Base-by-base conservation (phyloP, 2,329 filamentous ascomycete genomes). In the Furcasterigmium furcatum region DNA sequence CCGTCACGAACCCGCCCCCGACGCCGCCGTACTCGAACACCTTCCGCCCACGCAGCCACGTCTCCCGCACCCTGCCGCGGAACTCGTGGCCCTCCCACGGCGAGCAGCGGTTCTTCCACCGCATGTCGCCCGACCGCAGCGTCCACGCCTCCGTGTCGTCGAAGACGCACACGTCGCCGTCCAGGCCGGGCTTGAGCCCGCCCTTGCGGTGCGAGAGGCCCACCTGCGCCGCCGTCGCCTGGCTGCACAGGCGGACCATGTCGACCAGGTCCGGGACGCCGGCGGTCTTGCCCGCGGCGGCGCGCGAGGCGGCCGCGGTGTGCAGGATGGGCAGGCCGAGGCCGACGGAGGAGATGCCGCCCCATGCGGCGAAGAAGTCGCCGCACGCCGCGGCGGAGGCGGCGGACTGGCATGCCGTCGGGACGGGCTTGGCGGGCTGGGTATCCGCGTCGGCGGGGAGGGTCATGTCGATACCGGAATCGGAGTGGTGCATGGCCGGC, bases 351-450 rank as follows among this genome's bases (percentile, higher is more conserved):
- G 88, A 92, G 59, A 99, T 96, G 13, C 94, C 94, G 44, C 94
- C 94, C 94, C 94, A 99, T 1, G 91, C 91, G 4, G 87, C 83
- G 69, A 97, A 94, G 76, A 99, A 97, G 69, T 97, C 89, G 30
- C 94, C 94, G 4, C 63, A 56, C 19, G 71, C 67, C 30, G 67
- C 61, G 2, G 66, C 58, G 9, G 69, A 63, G 20, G 62, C 61
- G 6, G 63, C 58, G 18, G 45, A 57, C 48, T 65, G 65, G 3
- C 24, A 29, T 21, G 46, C 44, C 45, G 29, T 40, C 14, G n/a
- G 45, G 24, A 20, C 43, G n/a, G 36, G 19, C 19, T 42, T 32
- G 22, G 16, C 70, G 61, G 7, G 58, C 56, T 14, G 68, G 65
- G 36, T 60, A 55, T 22, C 13, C 41, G 63, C 39, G 34, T 56